Evolutionary conservation across 2,329 filamentous ascomycete species (phyloP).

Genomic region (Aspergillus ibericus): DNA sequence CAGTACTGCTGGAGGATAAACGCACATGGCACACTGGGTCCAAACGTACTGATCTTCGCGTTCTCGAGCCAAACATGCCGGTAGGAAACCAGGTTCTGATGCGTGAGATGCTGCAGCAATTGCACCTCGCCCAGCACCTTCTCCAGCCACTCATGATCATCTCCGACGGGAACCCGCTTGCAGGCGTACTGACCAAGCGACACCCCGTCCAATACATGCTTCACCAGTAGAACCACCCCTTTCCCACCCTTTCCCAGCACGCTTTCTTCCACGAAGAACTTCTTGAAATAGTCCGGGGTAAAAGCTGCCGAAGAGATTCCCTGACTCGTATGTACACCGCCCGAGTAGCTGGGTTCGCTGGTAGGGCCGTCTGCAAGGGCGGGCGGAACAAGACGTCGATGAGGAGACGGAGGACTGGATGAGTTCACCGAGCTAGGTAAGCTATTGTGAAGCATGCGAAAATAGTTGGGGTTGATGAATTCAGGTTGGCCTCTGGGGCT

Average conservation of each 20-base stretch:
- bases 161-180: conserved; percentile 92
- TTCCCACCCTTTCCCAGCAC: conserved; percentile 89
- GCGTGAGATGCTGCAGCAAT: conserved; percentile 83
- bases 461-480: conserved; percentile 90
- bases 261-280: conserved; percentile 86
- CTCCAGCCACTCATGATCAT: conserved; percentile 92
- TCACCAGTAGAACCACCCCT: conserved; percentile 90
- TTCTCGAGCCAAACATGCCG: conserved; percentile 97
- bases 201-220: conserved; percentile 87
- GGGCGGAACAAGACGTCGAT: conserved; percentile 49
- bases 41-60: conserved; percentile 77
- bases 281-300: conserved; percentile 86
- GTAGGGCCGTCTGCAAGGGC: conserved; percentile 48
- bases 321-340: conserved; percentile 51
- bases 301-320: conserved; percentile 86
- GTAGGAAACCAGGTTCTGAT: conserved; percentile 94
- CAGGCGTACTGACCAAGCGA: conserved; percentile 89
- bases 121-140: conserved; percentile 94
- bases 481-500: conserved; percentile 50
- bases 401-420: conserved; percentile 50
- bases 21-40: conserved; percentile 87
- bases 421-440: conserved; percentile 50
- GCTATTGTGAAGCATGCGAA: conserved; percentile 79
- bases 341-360: conserved; percentile 52
- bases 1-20: conserved; percentile 99